These are phyloP conservation scores for Bruguiera hainesii DNA, from an alignment of 441 rosid species.

Conservation along the genomic window DNA sequence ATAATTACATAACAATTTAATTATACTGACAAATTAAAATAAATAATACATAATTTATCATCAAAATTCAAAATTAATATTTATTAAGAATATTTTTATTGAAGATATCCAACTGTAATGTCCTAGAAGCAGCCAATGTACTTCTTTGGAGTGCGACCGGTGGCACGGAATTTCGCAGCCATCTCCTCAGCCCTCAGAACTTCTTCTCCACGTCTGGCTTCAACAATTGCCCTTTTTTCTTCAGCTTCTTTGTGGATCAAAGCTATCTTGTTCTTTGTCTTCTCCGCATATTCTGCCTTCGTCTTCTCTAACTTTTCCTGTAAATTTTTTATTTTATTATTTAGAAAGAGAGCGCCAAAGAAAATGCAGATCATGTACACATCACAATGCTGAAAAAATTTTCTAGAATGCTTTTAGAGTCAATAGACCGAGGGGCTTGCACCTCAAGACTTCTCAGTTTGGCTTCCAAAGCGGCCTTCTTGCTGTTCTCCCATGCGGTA, in stretches of 20 bases:
- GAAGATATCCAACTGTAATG: too few species aligned
- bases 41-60: too few species aligned
- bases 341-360: too few species aligned
- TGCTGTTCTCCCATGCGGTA: conserved; percentile 70
- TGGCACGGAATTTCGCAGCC: conserved; percentile 83
- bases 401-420: neutral
- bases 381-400: neutral
- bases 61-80: too few species aligned
- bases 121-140: conserved; percentile 66
- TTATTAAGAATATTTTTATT: too few species aligned
- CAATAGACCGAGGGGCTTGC: neutral
- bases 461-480: conserved; percentile 64
- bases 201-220: conserved; percentile 77
- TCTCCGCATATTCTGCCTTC: conserved; percentile 80
- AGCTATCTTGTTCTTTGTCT: conserved; percentile 72
- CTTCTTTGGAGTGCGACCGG: conserved; percentile 64
- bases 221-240: conserved; percentile 76
- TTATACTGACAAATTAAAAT: too few species aligned
- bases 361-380: neutral
- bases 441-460: conserved; percentile 66
- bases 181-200: conserved; percentile 75
- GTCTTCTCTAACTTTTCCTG: conserved; percentile 81
- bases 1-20: too few species aligned
- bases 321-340: conserved; percentile 8
- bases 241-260: conserved; percentile 70